phyloP scores from a whole-genome alignment of 2,329 filamentous ascomycete genomes.

The Pestalotiopsis sp. region DNA sequence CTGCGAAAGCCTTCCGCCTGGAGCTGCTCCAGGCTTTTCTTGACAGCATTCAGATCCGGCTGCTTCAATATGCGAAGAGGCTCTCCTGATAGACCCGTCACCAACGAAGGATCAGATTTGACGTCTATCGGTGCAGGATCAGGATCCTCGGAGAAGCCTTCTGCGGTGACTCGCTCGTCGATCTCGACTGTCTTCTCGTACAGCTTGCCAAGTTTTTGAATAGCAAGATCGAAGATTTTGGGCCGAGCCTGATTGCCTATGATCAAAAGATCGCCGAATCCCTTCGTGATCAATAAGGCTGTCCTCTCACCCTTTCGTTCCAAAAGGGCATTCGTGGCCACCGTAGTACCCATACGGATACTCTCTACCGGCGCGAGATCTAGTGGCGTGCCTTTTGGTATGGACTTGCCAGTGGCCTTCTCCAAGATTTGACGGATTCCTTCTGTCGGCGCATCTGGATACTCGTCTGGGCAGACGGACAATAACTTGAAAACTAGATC shows the following conservation, averaged over 20 bases:
- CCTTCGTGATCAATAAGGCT: constrained; percentile 70
- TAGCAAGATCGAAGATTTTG: constrained; percentile 72
- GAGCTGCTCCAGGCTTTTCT: constrained; percentile 59
- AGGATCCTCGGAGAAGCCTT: constrained; percentile 71
- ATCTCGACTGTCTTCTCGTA: constrained; percentile 72
- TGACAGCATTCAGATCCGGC: constrained; percentile 58
- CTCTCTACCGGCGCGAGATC: constrained; percentile 29
- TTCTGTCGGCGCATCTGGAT: constrained; percentile 72
- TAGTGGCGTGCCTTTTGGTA: constrained; percentile 37
- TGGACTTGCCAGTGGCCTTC: constrained; percentile 59
- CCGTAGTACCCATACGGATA: constrained; percentile 76
- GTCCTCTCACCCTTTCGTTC: constrained; percentile 74
- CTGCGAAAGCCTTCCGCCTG: constrained; percentile 60
- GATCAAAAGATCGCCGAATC: constrained; percentile 70
- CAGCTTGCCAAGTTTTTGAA: constrained; percentile 67
- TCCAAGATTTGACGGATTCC: constrained; percentile 71
- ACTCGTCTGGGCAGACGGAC: constrained; percentile 72
- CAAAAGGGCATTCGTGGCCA: constrained; percentile 76
- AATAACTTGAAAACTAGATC: constrained; percentile 75
- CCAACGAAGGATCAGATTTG: constrained; percentile 48
- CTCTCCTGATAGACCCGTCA: constrained; percentile 68
- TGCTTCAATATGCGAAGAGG: constrained; percentile 67
- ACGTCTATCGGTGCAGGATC: constrained; percentile 51
- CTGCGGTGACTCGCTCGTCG: constrained; percentile 72
- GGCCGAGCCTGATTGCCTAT: constrained; percentile 76